Base-by-base conservation (phyloP, 768 basidiomycete species). In the Tephrocybe sp. region DNA sequence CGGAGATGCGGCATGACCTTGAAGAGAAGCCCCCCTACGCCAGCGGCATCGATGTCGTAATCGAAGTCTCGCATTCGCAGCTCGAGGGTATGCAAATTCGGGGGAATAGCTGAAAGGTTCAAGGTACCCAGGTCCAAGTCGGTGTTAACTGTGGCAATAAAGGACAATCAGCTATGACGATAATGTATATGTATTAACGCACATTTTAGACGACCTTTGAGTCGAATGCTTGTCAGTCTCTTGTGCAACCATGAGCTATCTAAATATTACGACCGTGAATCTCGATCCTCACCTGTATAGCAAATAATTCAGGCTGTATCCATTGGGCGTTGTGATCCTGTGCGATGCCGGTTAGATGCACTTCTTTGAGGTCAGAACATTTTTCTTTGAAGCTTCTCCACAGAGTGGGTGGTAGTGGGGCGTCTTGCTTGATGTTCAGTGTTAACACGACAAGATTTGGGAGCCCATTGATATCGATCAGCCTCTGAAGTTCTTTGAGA, bases 221-320 rank as follows among this genome's bases (percentile, higher is more conserved):
- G 25, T 30, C 43, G 43, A 45, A 45, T 30, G 18, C 43, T 45
- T 45, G 43, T 30, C n/a, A 45, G 26, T 30, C 6, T 26, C 43
- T 45, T 45, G 10, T 11, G 18, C 28, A 2, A 36, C 9, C 2
- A 28, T 43, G 2, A 43, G 25, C 23, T 25, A 5, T 9, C 5
- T 3, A 26, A 43, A 25, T 4, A 11, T 18, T 9, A 7, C 20
- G 20, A 10, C 10, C 9, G n/a, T n/a, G n/a, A n/a, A n/a, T n/a
- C n/a, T n/a, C n/a, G 14, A 32, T 41, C 11, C 11, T 50, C 39
- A 50, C 48, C 48, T 50, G 25, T 15, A 41, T 41, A 24, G 23
- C 41, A 18, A 50, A 50, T 26, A 50, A 2, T 1, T 42, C 48
- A 28, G 48, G 41, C 30, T 50, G 48, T 26, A 50, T 41, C 48